Evolutionary conservation across 345 rosid genomes (phyloP).

Genomic region (Eucalyptus sp.): DNA sequence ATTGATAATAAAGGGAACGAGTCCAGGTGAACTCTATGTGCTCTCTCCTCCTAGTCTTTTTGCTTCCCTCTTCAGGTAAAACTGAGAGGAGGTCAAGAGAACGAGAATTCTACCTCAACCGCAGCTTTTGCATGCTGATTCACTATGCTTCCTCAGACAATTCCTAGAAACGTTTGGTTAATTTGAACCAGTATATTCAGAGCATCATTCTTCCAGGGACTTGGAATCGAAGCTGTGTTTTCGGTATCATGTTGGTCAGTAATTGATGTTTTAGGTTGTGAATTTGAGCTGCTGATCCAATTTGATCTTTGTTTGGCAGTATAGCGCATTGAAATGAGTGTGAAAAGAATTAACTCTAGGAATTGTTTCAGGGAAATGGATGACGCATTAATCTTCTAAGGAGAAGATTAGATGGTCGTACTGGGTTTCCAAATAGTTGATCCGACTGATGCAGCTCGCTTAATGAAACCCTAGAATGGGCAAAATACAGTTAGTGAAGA

Average conservation of each 20-base stretch:
- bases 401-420: neutral
- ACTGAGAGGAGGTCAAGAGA: neutral
- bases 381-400: neutral
- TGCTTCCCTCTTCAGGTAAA: neutral
- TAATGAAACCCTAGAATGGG: neutral
- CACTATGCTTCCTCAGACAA: neutral
- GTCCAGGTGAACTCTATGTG: constrained; percentile 13
- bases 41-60: neutral
- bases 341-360: neutral
- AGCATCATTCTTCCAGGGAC: neutral
- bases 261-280: neutral
- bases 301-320: neutral
- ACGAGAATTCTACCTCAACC: neutral
- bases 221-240: neutral
- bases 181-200: neutral
- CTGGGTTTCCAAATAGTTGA: neutral
- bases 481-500: neutral
- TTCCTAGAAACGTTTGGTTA: neutral
- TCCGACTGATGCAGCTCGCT: neutral
- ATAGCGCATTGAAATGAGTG: neutral
- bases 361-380: neutral
- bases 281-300: neutral
- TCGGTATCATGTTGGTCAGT: neutral
- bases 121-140: neutral
- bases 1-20: neutral